A percentile compares a stretch with the other conserved stretches of the same genome.
These are phyloP conservation scores for Solanum pennellii DNA, from an alignment of 257 asterid genomes.

Conservation along the genomic window DNA sequence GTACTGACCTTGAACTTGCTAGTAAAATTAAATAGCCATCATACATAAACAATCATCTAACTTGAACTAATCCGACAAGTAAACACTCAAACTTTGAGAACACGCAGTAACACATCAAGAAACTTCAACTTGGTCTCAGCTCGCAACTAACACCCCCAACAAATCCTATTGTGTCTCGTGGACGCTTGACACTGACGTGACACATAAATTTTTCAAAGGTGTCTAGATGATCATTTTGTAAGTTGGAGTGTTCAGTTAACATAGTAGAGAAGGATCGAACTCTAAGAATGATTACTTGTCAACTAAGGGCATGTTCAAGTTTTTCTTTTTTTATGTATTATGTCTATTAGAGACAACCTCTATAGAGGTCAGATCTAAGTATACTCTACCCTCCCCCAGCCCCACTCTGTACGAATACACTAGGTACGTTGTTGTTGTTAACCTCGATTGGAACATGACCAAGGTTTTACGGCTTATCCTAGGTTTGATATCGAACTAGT, in stretches of 20 bases:
- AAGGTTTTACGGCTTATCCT: not conserved
- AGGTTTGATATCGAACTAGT: not conserved
- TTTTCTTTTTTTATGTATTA: not conserved
- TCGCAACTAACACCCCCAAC: not conserved
- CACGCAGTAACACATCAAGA: not conserved
- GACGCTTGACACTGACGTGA: fast-evolving
- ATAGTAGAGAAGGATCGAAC: not conserved
- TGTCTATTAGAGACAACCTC: not conserved
- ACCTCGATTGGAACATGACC: not conserved
- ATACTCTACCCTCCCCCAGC: not conserved
- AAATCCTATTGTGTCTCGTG: not conserved
- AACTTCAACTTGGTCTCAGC: not conserved
- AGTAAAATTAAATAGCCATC: too few relatives aligned
- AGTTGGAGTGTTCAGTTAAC: not conserved
- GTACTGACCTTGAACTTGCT: too few relatives aligned
- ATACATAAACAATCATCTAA: not conserved
- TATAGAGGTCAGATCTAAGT: not conserved
- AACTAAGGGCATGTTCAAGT: too few relatives aligned
- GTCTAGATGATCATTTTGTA: not conserved
- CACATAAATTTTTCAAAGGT: too few relatives aligned
- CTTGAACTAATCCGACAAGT: not conserved
- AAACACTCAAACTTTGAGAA: too few relatives aligned
- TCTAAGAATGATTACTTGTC: not conserved
- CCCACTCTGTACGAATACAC: not conserved
- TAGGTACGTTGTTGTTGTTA: not conserved